These are phyloP conservation scores for Crithidia fasciculata DNA, from an alignment of 208 protist species.

Conservation along the genomic window DNA sequence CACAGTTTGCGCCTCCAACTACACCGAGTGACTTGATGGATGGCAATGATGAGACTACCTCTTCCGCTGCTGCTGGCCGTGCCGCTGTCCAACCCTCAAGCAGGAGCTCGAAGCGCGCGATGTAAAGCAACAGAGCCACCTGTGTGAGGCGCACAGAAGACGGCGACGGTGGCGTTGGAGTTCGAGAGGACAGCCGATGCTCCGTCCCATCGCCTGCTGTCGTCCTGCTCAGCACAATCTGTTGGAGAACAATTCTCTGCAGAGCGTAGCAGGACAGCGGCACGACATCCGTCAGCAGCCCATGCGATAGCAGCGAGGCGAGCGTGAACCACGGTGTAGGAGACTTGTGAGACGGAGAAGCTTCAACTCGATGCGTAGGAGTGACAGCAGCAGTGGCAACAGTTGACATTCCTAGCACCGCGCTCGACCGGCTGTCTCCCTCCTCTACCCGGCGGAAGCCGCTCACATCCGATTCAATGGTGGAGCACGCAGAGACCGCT, in stretches of 20 bases:
- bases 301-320: constrained; percentile 14
- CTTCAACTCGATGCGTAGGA: background rate
- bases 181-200: background rate
- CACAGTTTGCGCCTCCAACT: no score
- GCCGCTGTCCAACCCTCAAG: constrained; percentile 7
- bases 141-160: background rate
- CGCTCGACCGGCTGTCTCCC: background rate
- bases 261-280: constrained; percentile 9
- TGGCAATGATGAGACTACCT: background rate
- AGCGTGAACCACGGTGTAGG: background rate
- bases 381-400: background rate
- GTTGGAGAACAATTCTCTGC: background rate
- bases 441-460: background rate
- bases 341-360: no score
- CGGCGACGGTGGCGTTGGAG: background rate
- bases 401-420: background rate
- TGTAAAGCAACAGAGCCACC: constrained; percentile 16
- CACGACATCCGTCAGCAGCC: constrained; percentile 16
- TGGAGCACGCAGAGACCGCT: background rate
- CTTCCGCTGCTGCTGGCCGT: background rate
- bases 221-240: background rate
- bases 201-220: background rate
- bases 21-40: constrained; percentile 11
- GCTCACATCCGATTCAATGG: constrained; percentile 1
- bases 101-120: constrained; percentile 23